Evolutionary conservation across 257 asterid species (phyloP), one percentile per base, ranked within the genome.

Genomic region (Solanum microdontum): DNA sequence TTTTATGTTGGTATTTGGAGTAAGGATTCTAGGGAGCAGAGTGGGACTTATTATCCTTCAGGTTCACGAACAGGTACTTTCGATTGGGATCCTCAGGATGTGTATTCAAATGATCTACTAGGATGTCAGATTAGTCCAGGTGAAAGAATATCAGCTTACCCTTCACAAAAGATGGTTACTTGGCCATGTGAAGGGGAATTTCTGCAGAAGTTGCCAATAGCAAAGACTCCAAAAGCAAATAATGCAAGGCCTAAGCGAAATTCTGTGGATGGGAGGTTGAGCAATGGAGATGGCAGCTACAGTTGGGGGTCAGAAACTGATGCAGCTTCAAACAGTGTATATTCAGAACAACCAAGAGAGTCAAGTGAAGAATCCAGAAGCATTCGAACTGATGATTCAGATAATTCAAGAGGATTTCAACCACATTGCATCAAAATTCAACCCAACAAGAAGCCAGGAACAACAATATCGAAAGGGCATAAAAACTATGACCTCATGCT

Each of bases 1-100:
- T 95, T 95, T 33, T 96, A 96, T 77, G 94, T 93, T 7, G 99
- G 98, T n/a, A 88, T 91, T 33, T 97, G 98, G 98, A 94, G 95
- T 86, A 92, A 91, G 84, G 97, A 95, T 77, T 90, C 91, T 1
- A 90, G 48, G 39, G 98, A 95, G 87, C 96, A 92, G 86, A 94
- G 90, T 79, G 99, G 99, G 89, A 93, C 98, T 82, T 95, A 94
- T 69, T 97, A 94, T 69, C 94, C 98, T 21, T 91, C 95, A 3
- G 88, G 87, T 83, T 90, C 97, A 4, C 87, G 89, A 51, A 75
- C 48, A 5, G 91, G 88, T 23, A 84, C 87, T 21, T 87, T 92
- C 24, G 95, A 92, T 87, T 94, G 98, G 98, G 96, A 97, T 87
- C 98, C 99, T 62, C 93, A 90, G 28, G 94, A 93, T 30, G 89